Percentiles rank a stretch among this genome's conserved stretches.
Evolutionary conservation across 2,329 filamentous ascomycete species (phyloP).

Genomic region (Setomelanomma holmii): DNA sequence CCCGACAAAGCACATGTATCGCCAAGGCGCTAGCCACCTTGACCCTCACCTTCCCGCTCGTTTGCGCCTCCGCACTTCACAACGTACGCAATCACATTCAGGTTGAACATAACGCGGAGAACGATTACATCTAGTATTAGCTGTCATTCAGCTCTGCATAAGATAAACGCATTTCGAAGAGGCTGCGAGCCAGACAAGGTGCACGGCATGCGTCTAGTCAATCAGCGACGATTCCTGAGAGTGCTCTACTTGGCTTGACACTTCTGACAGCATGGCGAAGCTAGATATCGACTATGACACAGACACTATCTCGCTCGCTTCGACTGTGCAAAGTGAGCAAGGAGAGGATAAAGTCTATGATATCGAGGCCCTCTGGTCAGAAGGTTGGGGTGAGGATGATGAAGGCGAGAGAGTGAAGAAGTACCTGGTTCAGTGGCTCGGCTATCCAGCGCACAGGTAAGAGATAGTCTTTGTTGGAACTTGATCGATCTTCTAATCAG

Average conservation of each 20-base stretch:
- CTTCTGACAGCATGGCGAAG: slow-evolving; percentile 10
- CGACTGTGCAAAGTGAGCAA: slow-evolving; percentile 48
- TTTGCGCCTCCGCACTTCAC: neutral
- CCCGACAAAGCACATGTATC: slow-evolving; percentile 9
- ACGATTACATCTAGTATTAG: neutral
- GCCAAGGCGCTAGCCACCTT: slow-evolving; percentile 4
- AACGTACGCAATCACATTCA: neutral
- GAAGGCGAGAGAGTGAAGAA: slow-evolving; percentile 32
- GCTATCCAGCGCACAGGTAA: slow-evolving; percentile 58
- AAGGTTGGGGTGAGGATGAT: slow-evolving; percentile 54
- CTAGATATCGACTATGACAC: slow-evolving; percentile 26
- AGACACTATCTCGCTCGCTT: slow-evolving; percentile 65
- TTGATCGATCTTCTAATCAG: no score
- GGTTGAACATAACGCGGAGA: neutral
- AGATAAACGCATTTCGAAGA: neutral
- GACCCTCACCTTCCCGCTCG: neutral
- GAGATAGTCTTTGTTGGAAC: neutral
- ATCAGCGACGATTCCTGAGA: slow-evolving; percentile 14
- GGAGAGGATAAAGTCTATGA: slow-evolving; percentile 14
- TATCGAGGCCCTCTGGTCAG: slow-evolving; percentile 33
- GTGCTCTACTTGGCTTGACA: slow-evolving; percentile 3
- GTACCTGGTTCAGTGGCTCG: slow-evolving; percentile 71
- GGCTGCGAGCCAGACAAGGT: neutral
- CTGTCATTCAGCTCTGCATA: neutral
- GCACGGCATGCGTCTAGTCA: slow-evolving; percentile 10